Base-by-base conservation (phyloP, 495 filamentous ascomycete genomes). In the Penicillium cinerascens region DNA sequence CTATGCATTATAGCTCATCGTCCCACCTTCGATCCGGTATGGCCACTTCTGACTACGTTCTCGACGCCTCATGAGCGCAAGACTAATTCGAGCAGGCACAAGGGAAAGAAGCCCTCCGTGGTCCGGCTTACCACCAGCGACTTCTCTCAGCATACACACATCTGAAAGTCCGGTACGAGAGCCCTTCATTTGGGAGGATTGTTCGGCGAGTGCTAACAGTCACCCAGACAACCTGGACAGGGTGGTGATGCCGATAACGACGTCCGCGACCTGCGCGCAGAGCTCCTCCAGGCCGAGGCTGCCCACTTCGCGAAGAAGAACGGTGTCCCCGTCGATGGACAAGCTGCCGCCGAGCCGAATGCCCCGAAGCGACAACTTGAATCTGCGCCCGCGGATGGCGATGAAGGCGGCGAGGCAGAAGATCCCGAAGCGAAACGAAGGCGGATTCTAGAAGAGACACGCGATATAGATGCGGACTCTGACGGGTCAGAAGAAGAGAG, bases 101-200 rank as follows among this genome's bases (percentile, higher is more conserved):
- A 66, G 93, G 95, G 58, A 96, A 95, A 81, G 93, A 98, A 69
- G 89, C 92, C 64, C 87, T 88, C 47, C 86, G 91, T 59, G 93
- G 93, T 15, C 88, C 90, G 36, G 93, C 93, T 51, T 97, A 97
- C 73, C 93, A 98, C 69, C 93, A 97, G 77, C 85, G 93, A 47
- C 86, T 97, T 10, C 85, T 96, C 2, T 95, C 93, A 4, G 93
- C 93, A 9, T 85, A 97, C 64, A 97, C 86, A 29, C 83, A 87
- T 61, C 82, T 98, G 60, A 98, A 98, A 72, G 84, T 86, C 52
- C 82, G 91, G 84, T 88, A 79, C 21, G 64, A 4, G 43, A 9
- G 7, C 27, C 15, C 9, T 7, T 11, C 9, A 4, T 18, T 11
- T 1, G 6, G 29, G 3, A 4, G 13, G 3, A 21, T n/a, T 42